Conservation (phyloP, 116 monocot species). For the Cymodocea nodosa region DNA sequence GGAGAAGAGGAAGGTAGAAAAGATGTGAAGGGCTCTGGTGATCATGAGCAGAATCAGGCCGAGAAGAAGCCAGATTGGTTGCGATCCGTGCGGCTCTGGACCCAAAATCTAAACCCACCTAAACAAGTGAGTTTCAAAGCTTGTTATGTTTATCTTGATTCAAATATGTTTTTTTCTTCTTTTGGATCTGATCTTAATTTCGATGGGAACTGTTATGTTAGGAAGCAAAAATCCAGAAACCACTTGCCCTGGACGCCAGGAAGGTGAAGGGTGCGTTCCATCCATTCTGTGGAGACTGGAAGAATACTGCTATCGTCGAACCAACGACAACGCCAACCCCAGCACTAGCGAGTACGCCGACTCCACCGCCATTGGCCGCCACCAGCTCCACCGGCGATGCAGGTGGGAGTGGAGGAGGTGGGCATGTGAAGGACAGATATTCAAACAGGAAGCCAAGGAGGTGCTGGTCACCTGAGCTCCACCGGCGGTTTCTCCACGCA, state of each 20-base stretch:
- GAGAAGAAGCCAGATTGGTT: constrained; percentile 68
- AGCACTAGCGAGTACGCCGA: too few species aligned
- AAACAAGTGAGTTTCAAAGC: neutral
- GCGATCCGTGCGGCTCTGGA: constrained; percentile 64
- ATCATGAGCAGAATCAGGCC: constrained; percentile 1
- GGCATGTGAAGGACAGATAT: constrained; percentile 22
- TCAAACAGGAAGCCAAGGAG: constrained; percentile 43
- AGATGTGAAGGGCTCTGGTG: neutral
- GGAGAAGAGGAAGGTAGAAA: neutral
- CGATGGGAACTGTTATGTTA: neutral
- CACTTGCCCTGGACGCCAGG: constrained; percentile 30
- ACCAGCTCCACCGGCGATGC: constrained; percentile 22
- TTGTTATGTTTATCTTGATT: neutral
- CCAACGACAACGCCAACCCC: neutral
- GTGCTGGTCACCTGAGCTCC: constrained; percentile 93
- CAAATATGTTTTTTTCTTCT: neutral
- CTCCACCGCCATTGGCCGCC: constrained; percentile 5
- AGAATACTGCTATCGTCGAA: constrained; percentile 16
- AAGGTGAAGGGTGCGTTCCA: constrained; percentile 58
- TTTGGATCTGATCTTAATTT: neutral
- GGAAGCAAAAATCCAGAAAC: constrained; percentile 25
- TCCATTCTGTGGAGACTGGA: constrained; percentile 41
- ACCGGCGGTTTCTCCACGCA: constrained; percentile 73
- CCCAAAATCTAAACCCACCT: constrained; percentile 20
- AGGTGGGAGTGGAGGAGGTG: constrained; percentile 5